Evolutionary conservation across 371 early-diverging fungal species (phyloP).

Genomic region (Mortierella sp.): DNA sequence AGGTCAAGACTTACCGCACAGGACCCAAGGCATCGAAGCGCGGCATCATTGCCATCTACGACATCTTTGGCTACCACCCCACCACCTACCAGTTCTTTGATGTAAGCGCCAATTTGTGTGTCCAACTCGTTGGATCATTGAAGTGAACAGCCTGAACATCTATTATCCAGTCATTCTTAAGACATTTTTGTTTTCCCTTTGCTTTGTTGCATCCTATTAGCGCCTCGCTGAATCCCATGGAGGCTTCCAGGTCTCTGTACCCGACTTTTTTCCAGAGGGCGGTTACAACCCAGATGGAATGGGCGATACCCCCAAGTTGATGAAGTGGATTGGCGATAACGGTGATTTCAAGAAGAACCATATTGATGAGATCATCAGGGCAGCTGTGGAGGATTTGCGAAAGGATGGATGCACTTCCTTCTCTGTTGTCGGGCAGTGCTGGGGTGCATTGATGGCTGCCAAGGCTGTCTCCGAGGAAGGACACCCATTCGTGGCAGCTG

Average conservation of each 20-base stretch:
- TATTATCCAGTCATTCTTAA: neutral
- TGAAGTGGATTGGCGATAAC: conserved; percentile 38
- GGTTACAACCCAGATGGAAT: conserved; percentile 15
- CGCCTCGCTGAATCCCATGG: conserved; percentile 47
- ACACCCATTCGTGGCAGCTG: conserved; percentile 25
- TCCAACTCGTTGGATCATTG: neutral
- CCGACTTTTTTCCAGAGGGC: conserved; percentile 27
- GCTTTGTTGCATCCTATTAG: conserved; percentile 7
- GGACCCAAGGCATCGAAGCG: conserved; percentile 55
- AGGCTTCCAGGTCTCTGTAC: conserved; percentile 50
- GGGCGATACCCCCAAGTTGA: conserved; percentile 14
- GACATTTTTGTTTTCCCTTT: neutral
- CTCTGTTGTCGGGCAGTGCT: conserved; percentile 56
- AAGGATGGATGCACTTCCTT: conserved; percentile 46
- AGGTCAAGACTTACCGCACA: conserved; percentile 35
- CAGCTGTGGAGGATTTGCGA: conserved; percentile 44
- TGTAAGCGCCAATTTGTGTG: conserved; percentile 11
- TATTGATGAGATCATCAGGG: conserved; percentile 26
- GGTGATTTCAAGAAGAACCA: conserved; percentile 44
- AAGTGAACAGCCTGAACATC: no score
- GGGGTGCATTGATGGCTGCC: conserved; percentile 47
- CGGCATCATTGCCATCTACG: conserved; percentile 47
- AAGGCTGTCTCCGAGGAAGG: conserved; percentile 42
- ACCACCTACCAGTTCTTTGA: conserved; percentile 50
- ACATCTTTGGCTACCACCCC: conserved; percentile 46